Evolutionary conservation across 1,284 basidiomycete species (phyloP), one percentile per base, ranked within the genome.

Genomic region (Moniliophthora roreri): DNA sequence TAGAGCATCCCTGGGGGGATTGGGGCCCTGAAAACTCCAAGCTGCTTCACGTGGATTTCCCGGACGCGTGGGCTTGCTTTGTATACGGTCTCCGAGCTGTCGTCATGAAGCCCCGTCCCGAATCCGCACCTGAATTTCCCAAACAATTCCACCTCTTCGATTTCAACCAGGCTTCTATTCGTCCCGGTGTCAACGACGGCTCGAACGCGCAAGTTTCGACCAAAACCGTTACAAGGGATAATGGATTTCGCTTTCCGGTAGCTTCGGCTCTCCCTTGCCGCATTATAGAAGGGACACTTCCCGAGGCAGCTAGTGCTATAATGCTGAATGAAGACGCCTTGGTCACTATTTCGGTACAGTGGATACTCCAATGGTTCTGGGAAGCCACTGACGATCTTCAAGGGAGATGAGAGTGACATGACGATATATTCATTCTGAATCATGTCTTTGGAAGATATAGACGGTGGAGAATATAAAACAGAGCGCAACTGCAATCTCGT

Each of bases 311-410:
- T 8, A 37, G 36, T 13, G 54, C 50, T 26, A 38, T 58, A 5
- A 58, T 58, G 57, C 18, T 58, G 11, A 42, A 42, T 40, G 54
- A 58, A 48, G 57, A 58, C 45, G 48, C 54, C 16, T 26, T 58
- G 26, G 23, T 58, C 1, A 47, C 39, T 23, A 45, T 53, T 20
- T 47, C 44, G 28, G 56, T n/a, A n/a, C n/a, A n/a, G n/a, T 57
- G 42, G 51, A 52, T 48, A 13, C 37, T 53, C 6, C 11, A 32
- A 32, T 11, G 28, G 28, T 6, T n/a, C 6, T 46, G 26, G 42
- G 10, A 11, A 13, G n/a, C n/a, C 37, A 7, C 21, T 47, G 3
- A 23, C 13, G 13, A 5, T 15, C n/a, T 28, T 21, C 23, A 26
- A 48, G 46, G 32, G 13, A 41, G 48, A 50, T 11, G 34, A 48